phyloP scores from a whole-genome alignment of 2,329 filamentous ascomycete species.

The Phialemoniopsis sp. region DNA sequence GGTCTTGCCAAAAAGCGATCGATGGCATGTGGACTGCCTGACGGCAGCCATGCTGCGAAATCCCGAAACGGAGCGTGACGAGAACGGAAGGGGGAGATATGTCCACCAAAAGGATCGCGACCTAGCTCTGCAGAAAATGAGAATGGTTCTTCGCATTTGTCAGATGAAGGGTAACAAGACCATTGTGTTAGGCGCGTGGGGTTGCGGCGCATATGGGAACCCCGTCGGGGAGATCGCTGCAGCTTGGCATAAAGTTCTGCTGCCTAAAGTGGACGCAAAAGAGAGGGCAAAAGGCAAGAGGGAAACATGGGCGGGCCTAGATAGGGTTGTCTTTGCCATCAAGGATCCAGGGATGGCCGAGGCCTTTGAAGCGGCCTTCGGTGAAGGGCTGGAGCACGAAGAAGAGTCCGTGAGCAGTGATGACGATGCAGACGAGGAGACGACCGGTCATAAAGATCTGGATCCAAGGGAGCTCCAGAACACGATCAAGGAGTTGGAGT shows the following conservation, averaged over 20 bases:
- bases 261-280: slow-evolving; percentile 8
- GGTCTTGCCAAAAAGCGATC: neutral
- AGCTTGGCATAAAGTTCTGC: slow-evolving; percentile 44
- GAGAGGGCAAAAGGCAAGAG: neutral
- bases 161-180: slow-evolving; percentile 36
- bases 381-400: slow-evolving; percentile 27
- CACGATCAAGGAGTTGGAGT: too few species aligned
- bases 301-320: slow-evolving; percentile 36
- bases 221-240: slow-evolving; percentile 54
- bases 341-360: slow-evolving; percentile 44
- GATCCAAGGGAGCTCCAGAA: too few species aligned
- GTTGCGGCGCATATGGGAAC: slow-evolving; percentile 61
- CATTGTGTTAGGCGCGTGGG: slow-evolving; percentile 60
- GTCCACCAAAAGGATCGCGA: slow-evolving; percentile 35
- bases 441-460: too few species aligned
- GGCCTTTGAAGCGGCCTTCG: slow-evolving; percentile 46
- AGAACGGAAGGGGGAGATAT: too few species aligned
- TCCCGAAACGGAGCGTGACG: too few species aligned
- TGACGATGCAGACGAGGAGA: slow-evolving; percentile 10
- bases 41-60: too few species aligned
- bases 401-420: slow-evolving; percentile 9
- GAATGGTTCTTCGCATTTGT: slow-evolving; percentile 49
- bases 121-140: slow-evolving; percentile 50
- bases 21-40: too few species aligned
- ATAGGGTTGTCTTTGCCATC: slow-evolving; percentile 54